Base-by-base conservation (phyloP, 2,329 filamentous ascomycete species). In the Madurella fahalii region DNA sequence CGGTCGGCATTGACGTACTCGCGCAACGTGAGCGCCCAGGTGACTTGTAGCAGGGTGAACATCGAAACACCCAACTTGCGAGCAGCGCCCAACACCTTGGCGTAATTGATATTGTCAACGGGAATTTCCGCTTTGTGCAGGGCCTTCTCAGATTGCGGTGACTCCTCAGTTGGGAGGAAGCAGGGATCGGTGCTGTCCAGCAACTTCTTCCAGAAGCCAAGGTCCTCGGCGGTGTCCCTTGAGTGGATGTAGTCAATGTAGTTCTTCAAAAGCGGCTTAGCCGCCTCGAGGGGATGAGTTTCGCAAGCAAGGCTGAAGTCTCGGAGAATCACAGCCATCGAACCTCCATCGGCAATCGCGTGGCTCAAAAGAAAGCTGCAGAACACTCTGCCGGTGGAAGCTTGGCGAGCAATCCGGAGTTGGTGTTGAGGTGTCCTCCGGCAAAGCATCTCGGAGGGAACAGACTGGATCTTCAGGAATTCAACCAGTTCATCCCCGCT, bases 121-220 rank as follows among this genome's bases (percentile, higher is more conserved):
- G 45, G 46, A 3, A 54, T 18, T 15, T 48, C 34, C 11, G 37
- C 42, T 32, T 52, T 52, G 34, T 43, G 45, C 4, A 52, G 41
- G 2, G 2, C 32, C 18, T 44, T 50, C 16, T 17, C 47, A n/a
- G 31, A 9, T 11, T 8, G 2, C 31, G 18, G 31, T 13, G 45
- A 42, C n/a, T 44, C n/a, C 12, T 53, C 46, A 9, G 30, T 15
- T 1, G 50, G 54, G 15, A 57, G 39, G 18, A 50, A 42, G 39
- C 54, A 57, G 5, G 54, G 46, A 5, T 53, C 50, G 18, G 53
- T 32, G 25, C 25, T 40, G 12, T 53, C 46, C n/a, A 57, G 54
- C 8, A 46, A 47, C 16, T 45, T 40, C 25, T 53, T 57, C 54
- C 54, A 57, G 37, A 53, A 53, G 16, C 20, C n/a, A 31, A 57